phyloP scores from a whole-genome alignment of 495 filamentous ascomycete genomes.

The Podospora bellae-mahoneyi region DNA sequence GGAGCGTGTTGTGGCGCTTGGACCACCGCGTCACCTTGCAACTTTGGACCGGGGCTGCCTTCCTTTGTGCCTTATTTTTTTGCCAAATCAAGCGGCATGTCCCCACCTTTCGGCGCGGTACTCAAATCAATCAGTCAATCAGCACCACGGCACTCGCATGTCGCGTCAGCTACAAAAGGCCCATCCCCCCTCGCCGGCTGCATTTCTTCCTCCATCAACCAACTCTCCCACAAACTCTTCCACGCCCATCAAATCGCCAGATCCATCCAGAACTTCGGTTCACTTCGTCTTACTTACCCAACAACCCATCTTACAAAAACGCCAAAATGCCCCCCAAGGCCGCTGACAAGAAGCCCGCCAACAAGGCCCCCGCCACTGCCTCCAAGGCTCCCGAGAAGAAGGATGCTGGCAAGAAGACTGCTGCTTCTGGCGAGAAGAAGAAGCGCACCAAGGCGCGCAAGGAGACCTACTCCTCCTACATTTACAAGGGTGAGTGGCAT shows the following conservation, averaged over 20 bases:
- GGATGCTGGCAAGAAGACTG: constrained; percentile 99
- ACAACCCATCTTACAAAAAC: constrained; percentile 32
- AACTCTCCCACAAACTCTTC: constrained; percentile 45
- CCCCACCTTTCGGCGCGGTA: constrained; percentile 30
- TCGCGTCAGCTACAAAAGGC: constrained; percentile 53
- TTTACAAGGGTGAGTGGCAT: constrained; percentile 88
- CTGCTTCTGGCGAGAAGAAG: constrained; percentile 96
- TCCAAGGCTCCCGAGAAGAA: constrained; percentile 85
- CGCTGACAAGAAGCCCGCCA: constrained; percentile 95
- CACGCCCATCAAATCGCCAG: constrained; percentile 20
- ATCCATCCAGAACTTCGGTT: constrained; percentile 38
- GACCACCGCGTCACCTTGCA: constrained; percentile 31
- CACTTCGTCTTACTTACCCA: constrained; percentile 32
- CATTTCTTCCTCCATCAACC: constrained; percentile 42
- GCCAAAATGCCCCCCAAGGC: constrained; percentile 92
- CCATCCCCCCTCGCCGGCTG: constrained; percentile 45
- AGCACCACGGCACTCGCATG: constrained; percentile 39
- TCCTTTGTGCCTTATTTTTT: constrained; percentile 28
- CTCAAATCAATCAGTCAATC: constrained; percentile 48
- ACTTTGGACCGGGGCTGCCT: constrained; percentile 18
- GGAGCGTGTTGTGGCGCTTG: constrained; percentile 36
- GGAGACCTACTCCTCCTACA: constrained; percentile 99
- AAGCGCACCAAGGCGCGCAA: constrained; percentile 99
- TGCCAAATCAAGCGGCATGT: constrained; percentile 34
- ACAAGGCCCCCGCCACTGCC: constrained; percentile 89